Evolutionary conservation across 2,329 filamentous ascomycete genomes (phyloP), one percentile per base, ranked within the genome.

Genomic region (Pseudopyrenochaeta lycopersici): DNA sequence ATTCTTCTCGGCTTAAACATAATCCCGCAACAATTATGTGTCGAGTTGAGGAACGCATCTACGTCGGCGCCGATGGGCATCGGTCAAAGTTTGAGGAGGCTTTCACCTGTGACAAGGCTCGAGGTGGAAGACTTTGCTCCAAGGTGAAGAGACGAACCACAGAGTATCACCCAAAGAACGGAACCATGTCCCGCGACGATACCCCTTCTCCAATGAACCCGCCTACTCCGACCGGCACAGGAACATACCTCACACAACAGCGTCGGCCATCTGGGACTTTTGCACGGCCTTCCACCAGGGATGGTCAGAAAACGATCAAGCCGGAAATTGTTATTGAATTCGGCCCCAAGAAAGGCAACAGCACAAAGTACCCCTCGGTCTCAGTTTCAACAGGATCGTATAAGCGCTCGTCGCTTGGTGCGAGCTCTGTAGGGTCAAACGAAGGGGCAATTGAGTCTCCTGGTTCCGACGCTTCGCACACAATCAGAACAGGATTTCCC

Each of bases 131-230:
- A 42, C 50, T 64, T 10, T 75, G 72, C 58, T 57, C 62, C 7
- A 66, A 70, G 17, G 57, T 66, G 14, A 63, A 58, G 39, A 64
- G 55, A 36, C 62, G 52, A 36, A 67, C 60, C 4, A 64, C 51
- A 10, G 59, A 72, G 33, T 72, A 73, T 55, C 54, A 50, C 14
- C 51, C 62, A 17, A 56, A 63, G 23, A 60, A 46, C 15, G 54
- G 46, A 15, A 46, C 52, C 2, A 46, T 56, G 12, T 49, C 57
- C 29, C 68, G 64, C 33, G 66, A 71, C 30, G 62, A 66, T 11
- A 65, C 66, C 1, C 62, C 70, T 3, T 73, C 71, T 27, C 72
- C 71, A 9, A 58, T 63, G 47, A 67, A 67, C 35, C 72, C 72
- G n/a, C 60, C 70, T 15, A 74, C 72, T 3, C 71, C 72, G 1